Evolutionary conservation across 1,139 yeast species (phyloP), one percentile per base, ranked within the genome.

Genomic region (Scheffersomyces insectosa): DNA sequence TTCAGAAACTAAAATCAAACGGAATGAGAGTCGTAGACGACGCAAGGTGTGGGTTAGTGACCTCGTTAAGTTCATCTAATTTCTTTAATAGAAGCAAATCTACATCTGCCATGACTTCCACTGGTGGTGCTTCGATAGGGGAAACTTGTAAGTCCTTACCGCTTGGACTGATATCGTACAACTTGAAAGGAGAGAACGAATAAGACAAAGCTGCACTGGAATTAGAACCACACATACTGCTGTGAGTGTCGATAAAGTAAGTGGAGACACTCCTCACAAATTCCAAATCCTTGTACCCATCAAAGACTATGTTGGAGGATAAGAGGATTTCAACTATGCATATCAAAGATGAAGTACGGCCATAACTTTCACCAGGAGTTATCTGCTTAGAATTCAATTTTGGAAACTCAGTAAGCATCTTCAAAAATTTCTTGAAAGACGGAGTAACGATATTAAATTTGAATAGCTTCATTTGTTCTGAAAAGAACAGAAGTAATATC

Each of bases 281-380:
- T 3, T 49, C 52, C 11, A 40, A 53, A 38, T 72, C 78, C 34
- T 56, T 60, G 46, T 60, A 72, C 1, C 78, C 78, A 31, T 70
- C 69, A 46, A 59, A 68, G 2, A 62, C 40, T 0, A 42, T 38
- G 11, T 36, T 32, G 9, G 44, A 33, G 29, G 46, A 47, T 23
- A 40, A 38, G 23, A 49, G 39, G 3, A 46, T 48, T 25, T 47
- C 45, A n/a, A 16, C 38, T 4, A 46, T 39, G 4, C 39, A 38
- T 8, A 39, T 25, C 31, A 50, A 43, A 2, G 41, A 23, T 33
- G 43, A 46, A 25, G 38, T 32, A 28, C 44, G 40, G 33, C 37
- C 46, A 12, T 43, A 39, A 13, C 38, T 33, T 39, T 48, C 51
- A 11, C 34, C 37, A 12, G 43, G 47, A 5, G 39, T 40, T 5